phyloP scores from a whole-genome alignment of 768 basidiomycete genomes.

The Boletus sp. region DNA sequence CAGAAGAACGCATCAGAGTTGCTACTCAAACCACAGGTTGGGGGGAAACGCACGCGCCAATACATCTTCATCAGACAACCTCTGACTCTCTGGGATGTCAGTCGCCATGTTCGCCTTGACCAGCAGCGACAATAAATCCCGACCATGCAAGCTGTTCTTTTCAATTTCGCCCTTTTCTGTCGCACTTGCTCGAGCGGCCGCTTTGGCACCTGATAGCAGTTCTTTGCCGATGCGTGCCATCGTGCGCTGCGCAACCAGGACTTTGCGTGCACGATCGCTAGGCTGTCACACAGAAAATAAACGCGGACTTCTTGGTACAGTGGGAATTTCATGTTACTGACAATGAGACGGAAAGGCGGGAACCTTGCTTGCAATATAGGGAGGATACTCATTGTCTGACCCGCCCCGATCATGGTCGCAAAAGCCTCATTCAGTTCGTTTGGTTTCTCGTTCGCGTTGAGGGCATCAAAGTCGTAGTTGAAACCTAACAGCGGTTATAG shows the following conservation, averaged over 20 bases:
- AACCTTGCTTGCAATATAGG: conserved; percentile 34
- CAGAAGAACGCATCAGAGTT: not conserved
- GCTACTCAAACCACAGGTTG: not conserved
- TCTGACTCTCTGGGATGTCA: conserved; percentile 53
- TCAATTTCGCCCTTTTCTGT: conserved; percentile 30
- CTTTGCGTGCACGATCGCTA: conserved; percentile 13
- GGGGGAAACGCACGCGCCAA: conserved; percentile 43
- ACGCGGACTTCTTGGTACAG: not conserved
- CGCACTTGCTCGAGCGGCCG: conserved; percentile 25
- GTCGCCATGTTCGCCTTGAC: conserved; percentile 32
- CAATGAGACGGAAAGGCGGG: conserved; percentile 40
- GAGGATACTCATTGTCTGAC: conserved; percentile 16
- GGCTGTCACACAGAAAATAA: conserved; percentile 15
- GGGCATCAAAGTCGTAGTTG: conserved; percentile 34
- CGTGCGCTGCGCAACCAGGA: conserved; percentile 33
- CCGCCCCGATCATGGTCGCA: conserved; percentile 19
- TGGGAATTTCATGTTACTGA: conserved; percentile 20
- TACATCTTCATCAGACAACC: conserved; percentile 62
- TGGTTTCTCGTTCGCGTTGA: conserved; percentile 21
- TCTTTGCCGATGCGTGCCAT: conserved; percentile 52
- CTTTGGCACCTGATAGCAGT: conserved; percentile 50
- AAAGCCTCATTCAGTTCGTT: conserved; percentile 35
- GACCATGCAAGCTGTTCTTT: conserved; percentile 34
- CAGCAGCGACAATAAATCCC: conserved; percentile 47
- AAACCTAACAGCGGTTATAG: conserved; percentile 31